Evolutionary conservation across 306 rosid genomes (phyloP).

Genomic region (Fragaria vesca): DNA sequence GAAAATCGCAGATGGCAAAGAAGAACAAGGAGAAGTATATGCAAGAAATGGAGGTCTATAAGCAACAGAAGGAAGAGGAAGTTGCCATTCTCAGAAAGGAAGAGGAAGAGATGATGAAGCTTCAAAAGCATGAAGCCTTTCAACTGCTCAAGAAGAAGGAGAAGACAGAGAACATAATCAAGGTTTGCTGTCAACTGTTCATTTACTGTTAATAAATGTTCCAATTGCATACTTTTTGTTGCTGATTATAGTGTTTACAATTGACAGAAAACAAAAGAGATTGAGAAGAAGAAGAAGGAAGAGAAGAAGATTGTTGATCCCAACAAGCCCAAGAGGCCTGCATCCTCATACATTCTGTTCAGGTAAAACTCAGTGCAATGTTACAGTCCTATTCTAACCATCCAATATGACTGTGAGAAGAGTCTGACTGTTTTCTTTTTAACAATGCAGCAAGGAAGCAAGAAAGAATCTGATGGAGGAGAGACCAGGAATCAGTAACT

Average conservation of each 20-base stretch:
- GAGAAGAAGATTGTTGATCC: constrained; percentile 61
- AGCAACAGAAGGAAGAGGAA: constrained; percentile 73
- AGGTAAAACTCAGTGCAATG: constrained; percentile 31
- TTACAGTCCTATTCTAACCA: neutral
- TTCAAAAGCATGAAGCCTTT: constrained; percentile 84
- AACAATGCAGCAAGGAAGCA: constrained; percentile 58
- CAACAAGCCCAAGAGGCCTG: constrained; percentile 86
- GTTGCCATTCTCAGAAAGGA: constrained; percentile 58
- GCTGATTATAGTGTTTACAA: neutral
- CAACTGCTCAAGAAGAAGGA: constrained; percentile 86
- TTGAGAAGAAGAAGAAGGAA: constrained; percentile 51
- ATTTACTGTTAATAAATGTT: neutral
- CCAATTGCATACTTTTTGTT: neutral
- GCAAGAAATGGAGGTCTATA: constrained; percentile 74
- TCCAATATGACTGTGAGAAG: neutral
- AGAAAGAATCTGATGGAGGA: constrained; percentile 65
- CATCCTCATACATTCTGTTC: constrained; percentile 71
- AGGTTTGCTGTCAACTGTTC: constrained; percentile 37
- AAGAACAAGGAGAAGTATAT: constrained; percentile 73
- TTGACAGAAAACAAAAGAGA: constrained; percentile 62
- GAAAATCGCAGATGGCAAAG: constrained; percentile 57
- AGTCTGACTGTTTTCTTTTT: neutral
- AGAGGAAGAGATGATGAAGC: constrained; percentile 74
- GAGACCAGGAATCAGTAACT: constrained; percentile 44
- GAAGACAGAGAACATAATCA: constrained; percentile 74